These are phyloP conservation scores for Xylaria sp. DNA, from an alignment of 2,329 filamentous ascomycete genomes.

Conservation along the genomic window DNA sequence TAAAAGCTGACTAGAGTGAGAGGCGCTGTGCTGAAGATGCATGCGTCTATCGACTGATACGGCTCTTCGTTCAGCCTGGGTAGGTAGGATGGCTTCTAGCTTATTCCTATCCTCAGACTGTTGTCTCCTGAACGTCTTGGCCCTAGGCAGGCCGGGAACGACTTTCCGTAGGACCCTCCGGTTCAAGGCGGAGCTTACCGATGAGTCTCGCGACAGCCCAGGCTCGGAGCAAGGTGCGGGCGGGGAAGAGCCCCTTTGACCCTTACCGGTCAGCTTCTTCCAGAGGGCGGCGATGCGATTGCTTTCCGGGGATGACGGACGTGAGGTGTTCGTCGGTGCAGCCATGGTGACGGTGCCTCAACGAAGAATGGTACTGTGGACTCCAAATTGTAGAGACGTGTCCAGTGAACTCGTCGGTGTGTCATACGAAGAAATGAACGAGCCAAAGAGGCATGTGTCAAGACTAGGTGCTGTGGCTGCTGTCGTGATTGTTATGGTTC, in stretches of 20 bases:
- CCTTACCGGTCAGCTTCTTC: slow-evolving; percentile 38
- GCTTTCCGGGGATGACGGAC: slow-evolving; percentile 31
- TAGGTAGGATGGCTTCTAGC: slow-evolving; percentile 68
- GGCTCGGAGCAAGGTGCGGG: slow-evolving; percentile 33
- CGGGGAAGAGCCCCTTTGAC: slow-evolving; percentile 29
- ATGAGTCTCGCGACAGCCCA: slow-evolving; percentile 33
- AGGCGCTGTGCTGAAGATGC: slow-evolving; percentile 45
- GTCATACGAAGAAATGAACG: slow-evolving; percentile 32
- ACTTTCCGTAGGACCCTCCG: slow-evolving; percentile 63
- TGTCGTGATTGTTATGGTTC: slow-evolving; percentile 25
- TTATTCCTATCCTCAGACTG: slow-evolving; percentile 79
- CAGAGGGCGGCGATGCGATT: slow-evolving; percentile 34
- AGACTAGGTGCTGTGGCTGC: slow-evolving; percentile 19
- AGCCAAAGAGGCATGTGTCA: slow-evolving; percentile 27
- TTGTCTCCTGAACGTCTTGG: slow-evolving; percentile 81
- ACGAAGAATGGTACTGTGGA: slow-evolving; percentile 29
- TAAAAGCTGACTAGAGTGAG: slow-evolving; percentile 42
- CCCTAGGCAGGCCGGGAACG: slow-evolving; percentile 77
- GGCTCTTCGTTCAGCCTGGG: slow-evolving; percentile 71
- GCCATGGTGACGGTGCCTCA: slow-evolving; percentile 38
- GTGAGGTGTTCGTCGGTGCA: slow-evolving; percentile 35
- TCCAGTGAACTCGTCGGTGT: slow-evolving; percentile 25
- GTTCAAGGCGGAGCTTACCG: slow-evolving; percentile 42
- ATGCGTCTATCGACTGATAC: slow-evolving; percentile 66
- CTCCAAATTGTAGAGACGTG: slow-evolving; percentile 31